Evolutionary conservation across 2,329 filamentous ascomycete genomes (phyloP), one percentile per base, ranked within the genome.

Genomic region (Calcarisporium arbuscula): DNA sequence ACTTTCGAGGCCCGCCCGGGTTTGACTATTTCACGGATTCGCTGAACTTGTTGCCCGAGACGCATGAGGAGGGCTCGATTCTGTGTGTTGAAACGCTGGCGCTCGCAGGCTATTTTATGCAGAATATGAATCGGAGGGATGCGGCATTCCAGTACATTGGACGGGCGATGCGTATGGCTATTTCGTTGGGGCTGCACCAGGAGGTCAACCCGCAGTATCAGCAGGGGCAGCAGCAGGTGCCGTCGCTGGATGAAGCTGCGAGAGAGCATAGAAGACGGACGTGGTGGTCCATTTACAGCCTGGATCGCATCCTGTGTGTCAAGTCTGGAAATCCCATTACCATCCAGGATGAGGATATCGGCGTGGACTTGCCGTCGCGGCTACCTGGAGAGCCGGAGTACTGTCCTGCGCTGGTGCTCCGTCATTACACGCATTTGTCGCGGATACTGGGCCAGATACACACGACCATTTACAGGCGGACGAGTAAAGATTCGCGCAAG

Each of bases 231-330:
- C 62, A 18, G 46, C 54, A 9, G 38, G 44, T 3, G 19, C 21
- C 16, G 9, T 18, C 27, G 14, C 52, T 70, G 5, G 60, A 61
- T 35, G 58, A 63, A 12, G 52, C 53, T 2, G 58, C 60, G 9
- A 57, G 63, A 22, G 71, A 75, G 40, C 67, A 66, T 36, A 61
- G 71, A 8, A 62, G 72, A 7, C 61, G 70, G 7, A 60, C 70
- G 5, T 75, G 70, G 70, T 75, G 71, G 71, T 72, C 66, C 20
- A 64, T 74, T 2, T 75, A 75, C 46, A 72, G 68, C 42, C 53
- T 75, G 23, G 71, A 74, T 47, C 57, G 68, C 11, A 65, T 75
- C 19, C 52, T 74, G 2, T 68, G 65, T 4, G 67, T 70, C 38
- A 75, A 74, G 41, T 69, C 67, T 2, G 71, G 71, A 7, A 70